Conservation (phyloP, 2,329 filamentous ascomycete genomes). For the Taxawa tesnikishii region DNA sequence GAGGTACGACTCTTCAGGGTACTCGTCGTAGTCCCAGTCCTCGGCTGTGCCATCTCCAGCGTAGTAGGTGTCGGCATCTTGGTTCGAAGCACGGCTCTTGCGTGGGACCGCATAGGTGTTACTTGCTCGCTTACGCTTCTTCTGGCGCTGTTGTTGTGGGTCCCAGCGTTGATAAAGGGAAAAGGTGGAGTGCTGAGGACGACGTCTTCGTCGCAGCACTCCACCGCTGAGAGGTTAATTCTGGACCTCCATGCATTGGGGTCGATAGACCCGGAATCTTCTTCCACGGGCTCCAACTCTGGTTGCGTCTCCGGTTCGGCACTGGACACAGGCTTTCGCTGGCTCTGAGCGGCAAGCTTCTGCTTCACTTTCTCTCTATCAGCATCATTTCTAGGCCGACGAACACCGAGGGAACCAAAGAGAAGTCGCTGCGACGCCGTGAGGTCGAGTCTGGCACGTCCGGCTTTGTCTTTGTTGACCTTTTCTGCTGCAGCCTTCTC, state of each 20-base stretch:
- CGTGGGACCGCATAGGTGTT: too few species aligned
- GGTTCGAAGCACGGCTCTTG: too few species aligned
- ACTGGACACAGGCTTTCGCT: slow-evolving; percentile 4
- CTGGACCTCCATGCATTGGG: slow-evolving; percentile 60
- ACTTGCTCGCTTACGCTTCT: slow-evolving; percentile 21
- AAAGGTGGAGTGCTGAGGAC: slow-evolving; percentile 68
- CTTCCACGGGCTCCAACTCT: slow-evolving; percentile 9
- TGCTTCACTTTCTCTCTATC: slow-evolving; percentile 53
- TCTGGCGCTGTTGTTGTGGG: slow-evolving; percentile 49
- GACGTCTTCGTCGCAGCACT: slow-evolving; percentile 63
- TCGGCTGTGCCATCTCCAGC: slow-evolving; percentile 10
- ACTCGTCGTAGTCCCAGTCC: slow-evolving; percentile 11
- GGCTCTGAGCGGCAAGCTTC: slow-evolving; percentile 27
- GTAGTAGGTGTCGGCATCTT: neutral
- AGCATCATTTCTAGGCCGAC: slow-evolving; percentile 53
- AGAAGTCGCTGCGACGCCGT: slow-evolving; percentile 55
- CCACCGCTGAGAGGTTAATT: slow-evolving; percentile 65
- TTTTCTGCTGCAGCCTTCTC: neutral
- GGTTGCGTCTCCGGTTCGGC: slow-evolving; percentile 13
- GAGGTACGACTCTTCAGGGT: slow-evolving; percentile 16
- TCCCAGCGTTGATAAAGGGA: slow-evolving; percentile 83
- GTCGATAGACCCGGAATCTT: slow-evolving; percentile 27
- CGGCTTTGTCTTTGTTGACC: neutral
- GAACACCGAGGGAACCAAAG: slow-evolving; percentile 60
- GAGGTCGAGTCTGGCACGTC: slow-evolving; percentile 40